A percentile compares a stretch with the other conserved stretches of the same genome.
These are phyloP conservation scores for Asterophora parasitica DNA, from an alignment of 768 basidiomycete genomes.

Conservation along the genomic window DNA sequence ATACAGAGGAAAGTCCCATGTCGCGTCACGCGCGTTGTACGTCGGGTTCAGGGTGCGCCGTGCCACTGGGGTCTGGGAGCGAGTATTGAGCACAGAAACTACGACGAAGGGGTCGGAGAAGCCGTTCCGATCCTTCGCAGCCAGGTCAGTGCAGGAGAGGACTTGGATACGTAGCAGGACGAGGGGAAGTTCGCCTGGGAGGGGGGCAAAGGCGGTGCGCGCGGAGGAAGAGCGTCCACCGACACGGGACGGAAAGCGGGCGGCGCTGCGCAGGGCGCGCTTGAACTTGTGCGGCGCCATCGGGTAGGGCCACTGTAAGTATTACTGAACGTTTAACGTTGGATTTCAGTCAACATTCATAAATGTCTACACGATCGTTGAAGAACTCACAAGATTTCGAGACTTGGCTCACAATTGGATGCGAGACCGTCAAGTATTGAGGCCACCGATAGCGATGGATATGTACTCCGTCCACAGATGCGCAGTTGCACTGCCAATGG, in stretches of 20 bases:
- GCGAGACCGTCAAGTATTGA: too few species aligned
- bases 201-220: slow-evolving; percentile 2
- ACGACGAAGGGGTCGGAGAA: slow-evolving; percentile 47
- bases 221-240: neutral
- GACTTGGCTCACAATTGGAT: too few species aligned
- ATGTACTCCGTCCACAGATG: too few species aligned
- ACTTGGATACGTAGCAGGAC: slow-evolving; percentile 68
- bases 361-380: too few species aligned
- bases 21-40: slow-evolving; percentile 65
- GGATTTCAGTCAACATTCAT: too few species aligned
- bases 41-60: slow-evolving; percentile 69
- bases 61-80: slow-evolving; percentile 68
- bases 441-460: too few species aligned
- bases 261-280: slow-evolving; percentile 1
- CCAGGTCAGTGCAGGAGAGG: slow-evolving; percentile 54
- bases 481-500: too few species aligned
- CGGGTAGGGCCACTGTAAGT: neutral
- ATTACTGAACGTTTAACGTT: too few species aligned
- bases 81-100: slow-evolving; percentile 52
- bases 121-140: slow-evolving; percentile 43
- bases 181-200: slow-evolving; percentile 39
- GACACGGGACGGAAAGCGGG: slow-evolving; percentile 1
- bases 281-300: slow-evolving; percentile 6
- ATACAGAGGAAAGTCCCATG: slow-evolving; percentile 87
- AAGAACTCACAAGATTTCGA: too few species aligned